Conservation (phyloP, 2,329 filamentous ascomycete species). For the Ophiocordyceps camponoti-rufipedis region DNA sequence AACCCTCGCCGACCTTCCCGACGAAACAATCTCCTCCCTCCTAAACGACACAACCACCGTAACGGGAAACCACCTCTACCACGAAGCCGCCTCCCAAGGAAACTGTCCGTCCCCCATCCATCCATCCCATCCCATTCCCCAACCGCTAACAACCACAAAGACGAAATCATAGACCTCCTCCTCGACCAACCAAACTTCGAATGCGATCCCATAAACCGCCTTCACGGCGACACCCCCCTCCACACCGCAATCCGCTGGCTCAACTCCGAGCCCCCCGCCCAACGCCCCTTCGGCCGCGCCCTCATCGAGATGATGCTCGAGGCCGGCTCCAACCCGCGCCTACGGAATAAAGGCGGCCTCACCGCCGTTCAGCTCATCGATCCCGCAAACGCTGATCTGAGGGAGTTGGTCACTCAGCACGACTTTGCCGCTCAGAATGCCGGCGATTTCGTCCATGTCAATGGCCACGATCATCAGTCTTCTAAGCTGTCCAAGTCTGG, state of each 20-base stretch:
- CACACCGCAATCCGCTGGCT: conserved; percentile 64
- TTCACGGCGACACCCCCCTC: conserved; percentile 60
- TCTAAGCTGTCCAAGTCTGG: not conserved
- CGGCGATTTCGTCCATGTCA: conserved; percentile 34
- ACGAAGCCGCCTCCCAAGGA: conserved; percentile 71
- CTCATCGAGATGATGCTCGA: conserved; percentile 70
- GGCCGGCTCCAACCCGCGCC: conserved; percentile 43
- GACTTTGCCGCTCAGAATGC: conserved; percentile 45
- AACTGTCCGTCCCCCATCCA: conserved; percentile 57
- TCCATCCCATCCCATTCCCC: too few species aligned
- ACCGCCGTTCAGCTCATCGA: conserved; percentile 57
- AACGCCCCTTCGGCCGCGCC: conserved; percentile 44
- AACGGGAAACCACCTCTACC: conserved; percentile 75
- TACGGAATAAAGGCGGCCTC: conserved; percentile 54
- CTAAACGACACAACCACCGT: conserved; percentile 77
- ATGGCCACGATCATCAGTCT: conserved; percentile 3
- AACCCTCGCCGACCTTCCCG: conserved; percentile 43
- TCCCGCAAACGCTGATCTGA: conserved; percentile 44
- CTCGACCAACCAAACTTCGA: conserved; percentile 73
- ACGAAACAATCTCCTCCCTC: conserved; percentile 51
- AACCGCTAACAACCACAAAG: conserved; percentile 19
- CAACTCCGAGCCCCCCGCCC: conserved; percentile 45
- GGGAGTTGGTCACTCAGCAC: conserved; percentile 47
- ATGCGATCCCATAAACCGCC: conserved; percentile 57
- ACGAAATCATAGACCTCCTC: conserved; percentile 65